phyloP scores from a whole-genome alignment of 192 early-diverging fungal species.

The Chytriomyces sp. region DNA sequence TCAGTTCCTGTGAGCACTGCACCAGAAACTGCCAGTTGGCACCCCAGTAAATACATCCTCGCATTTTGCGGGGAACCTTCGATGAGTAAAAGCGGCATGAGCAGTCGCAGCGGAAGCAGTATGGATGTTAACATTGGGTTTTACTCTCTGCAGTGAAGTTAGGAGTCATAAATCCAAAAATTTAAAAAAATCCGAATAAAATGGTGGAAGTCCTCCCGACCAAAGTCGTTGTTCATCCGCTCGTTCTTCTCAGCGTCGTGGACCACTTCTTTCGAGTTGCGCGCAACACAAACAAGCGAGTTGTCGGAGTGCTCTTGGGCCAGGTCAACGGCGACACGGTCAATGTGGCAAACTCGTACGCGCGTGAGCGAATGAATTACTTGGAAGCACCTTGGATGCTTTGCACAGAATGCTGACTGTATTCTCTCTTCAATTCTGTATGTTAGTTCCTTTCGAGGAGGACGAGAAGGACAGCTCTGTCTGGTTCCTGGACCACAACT shows the following conservation, averaged over 20 bases:
- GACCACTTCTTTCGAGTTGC: slow-evolving; percentile 99
- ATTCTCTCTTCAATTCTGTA: not conserved
- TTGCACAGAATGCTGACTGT: not conserved
- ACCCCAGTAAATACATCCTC: slow-evolving; percentile 75
- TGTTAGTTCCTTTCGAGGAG: slow-evolving; percentile 96
- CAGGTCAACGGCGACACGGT: slow-evolving; percentile 85
- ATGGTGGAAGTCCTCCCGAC: not conserved
- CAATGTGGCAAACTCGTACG: slow-evolving; percentile 98
- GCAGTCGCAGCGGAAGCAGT: not conserved
- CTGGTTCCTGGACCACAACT: slow-evolving; percentile 99
- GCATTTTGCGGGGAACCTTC: slow-evolving; percentile 80
- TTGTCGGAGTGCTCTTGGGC: slow-evolving; percentile 94
- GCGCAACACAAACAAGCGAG: slow-evolving; percentile 92
- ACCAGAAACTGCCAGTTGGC: slow-evolving; percentile 80
- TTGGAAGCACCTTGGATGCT: not conserved
- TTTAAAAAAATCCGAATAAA: too few species aligned
- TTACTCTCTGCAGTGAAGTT: slow-evolving; percentile 1
- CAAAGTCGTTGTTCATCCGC: slow-evolving; percentile 90
- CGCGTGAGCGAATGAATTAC: slow-evolving; percentile 61
- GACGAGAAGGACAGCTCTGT: slow-evolving; percentile 97
- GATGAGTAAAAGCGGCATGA: not conserved
- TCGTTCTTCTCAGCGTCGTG: slow-evolving; percentile 96
- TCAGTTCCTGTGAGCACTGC: slow-evolving; percentile 69
- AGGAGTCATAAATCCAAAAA: too few species aligned
- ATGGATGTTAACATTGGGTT: slow-evolving; percentile 26